These are phyloP conservation scores for Acacia melanoxylon DNA, from an alignment of 306 rosid genomes.

Conservation along the genomic window DNA sequence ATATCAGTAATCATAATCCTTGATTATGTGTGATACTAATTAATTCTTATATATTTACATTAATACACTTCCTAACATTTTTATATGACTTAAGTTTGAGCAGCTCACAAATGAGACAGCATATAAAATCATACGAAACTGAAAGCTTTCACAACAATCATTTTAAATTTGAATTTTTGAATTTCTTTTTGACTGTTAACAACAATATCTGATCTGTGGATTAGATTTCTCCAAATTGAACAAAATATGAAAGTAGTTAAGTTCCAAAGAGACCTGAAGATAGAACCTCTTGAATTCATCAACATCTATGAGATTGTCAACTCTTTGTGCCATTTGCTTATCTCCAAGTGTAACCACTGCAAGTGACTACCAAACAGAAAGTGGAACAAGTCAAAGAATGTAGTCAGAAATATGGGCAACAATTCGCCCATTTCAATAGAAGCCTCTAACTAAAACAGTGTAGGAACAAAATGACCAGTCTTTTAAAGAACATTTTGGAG, in stretches of 20 bases:
- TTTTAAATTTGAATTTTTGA: neutral
- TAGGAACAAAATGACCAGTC: neutral
- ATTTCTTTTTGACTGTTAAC: neutral
- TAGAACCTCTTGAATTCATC: conserved; percentile 90
- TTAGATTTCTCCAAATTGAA: conserved; percentile 21
- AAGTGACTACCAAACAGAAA: conserved; percentile 62
- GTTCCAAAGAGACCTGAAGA: conserved; percentile 71
- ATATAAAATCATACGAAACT: neutral
- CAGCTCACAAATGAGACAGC: neutral
- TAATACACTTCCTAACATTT: too few species aligned
- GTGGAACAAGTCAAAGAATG: conserved; percentile 1
- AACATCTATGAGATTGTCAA: conserved; percentile 80
- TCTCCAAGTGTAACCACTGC: conserved; percentile 97
- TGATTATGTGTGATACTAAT: too few species aligned
- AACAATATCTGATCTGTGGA: neutral
- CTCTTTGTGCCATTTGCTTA: conserved; percentile 92
- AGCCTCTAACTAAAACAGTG: conserved; percentile 2
- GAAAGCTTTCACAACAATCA: neutral
- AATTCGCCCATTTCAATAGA: conserved; percentile 20
- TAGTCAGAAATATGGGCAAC: conserved; percentile 16
- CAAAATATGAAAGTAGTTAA: conserved; percentile 25
- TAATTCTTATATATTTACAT: too few species aligned
- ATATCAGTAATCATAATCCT: too few species aligned
- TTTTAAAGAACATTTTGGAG: conserved; percentile 4
- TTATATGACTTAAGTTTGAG: neutral